phyloP scores from a whole-genome alignment of 75 land plant species.

The Adiantum capillusveneris region DNA sequence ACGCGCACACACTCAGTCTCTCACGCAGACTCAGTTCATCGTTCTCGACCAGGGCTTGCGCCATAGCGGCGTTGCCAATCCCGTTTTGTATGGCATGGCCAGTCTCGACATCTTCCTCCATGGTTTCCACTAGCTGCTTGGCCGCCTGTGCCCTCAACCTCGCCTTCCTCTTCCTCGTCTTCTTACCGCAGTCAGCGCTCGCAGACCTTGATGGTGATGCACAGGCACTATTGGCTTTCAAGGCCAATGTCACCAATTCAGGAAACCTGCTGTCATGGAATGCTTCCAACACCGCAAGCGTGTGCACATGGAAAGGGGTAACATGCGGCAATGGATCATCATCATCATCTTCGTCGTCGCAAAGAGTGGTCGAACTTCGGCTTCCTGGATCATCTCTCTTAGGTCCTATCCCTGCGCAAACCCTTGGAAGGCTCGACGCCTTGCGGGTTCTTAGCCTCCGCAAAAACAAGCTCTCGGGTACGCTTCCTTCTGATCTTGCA shows the following conservation, averaged over 20 bases:
- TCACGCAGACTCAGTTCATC: too few species aligned
- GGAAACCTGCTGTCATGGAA: conserved; percentile 21
- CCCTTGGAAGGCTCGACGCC: conserved; percentile 45
- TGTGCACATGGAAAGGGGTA: conserved; percentile 44
- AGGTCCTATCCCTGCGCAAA: conserved; percentile 26
- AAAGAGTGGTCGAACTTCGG: conserved; percentile 32
- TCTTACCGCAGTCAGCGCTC: too few species aligned
- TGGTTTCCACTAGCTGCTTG: too few species aligned
- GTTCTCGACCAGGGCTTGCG: too few species aligned
- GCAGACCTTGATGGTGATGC: conserved; percentile 17
- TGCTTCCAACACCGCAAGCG: conserved; percentile 1
- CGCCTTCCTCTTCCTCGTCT: too few species aligned
- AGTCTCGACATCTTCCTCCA: too few species aligned
- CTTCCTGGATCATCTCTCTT: conserved; percentile 73
- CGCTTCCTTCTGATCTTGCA: conserved; percentile 48
- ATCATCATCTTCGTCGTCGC: conserved; percentile 35
- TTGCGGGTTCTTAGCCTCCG: conserved; percentile 49
- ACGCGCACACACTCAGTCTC: too few species aligned
- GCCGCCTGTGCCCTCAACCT: too few species aligned
- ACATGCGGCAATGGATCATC: conserved; percentile 26
- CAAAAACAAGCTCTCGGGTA: conserved; percentile 42
- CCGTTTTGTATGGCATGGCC: too few species aligned
- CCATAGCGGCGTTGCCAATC: too few species aligned
- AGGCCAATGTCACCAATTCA: neutral
- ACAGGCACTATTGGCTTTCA: conserved; percentile 18